Base-by-base conservation (phyloP, 2,329 filamentous ascomycete species). In the Cordyceps cicadae region DNA sequence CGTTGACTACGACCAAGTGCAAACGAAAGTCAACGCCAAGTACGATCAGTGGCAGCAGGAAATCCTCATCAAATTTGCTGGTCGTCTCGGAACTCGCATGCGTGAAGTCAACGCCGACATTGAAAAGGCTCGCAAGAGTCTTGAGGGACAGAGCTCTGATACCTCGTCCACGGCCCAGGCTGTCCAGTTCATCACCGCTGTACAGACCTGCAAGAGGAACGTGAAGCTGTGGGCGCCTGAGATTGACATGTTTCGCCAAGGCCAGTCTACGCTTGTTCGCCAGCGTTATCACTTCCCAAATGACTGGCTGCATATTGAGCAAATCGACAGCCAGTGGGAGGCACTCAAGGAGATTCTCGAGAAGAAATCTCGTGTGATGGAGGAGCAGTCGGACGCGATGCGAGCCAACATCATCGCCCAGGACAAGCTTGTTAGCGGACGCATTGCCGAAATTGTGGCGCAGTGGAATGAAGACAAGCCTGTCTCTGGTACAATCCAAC, bases 1-100 rank as follows among this genome's bases (percentile, higher is more conserved):
- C 4, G 92, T 99, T 69, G 93, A 99, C 72, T 99, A 99, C 70
- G 94, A 97, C 68, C 95, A 99, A 74, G 94, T 99, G 0, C 95
- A 99, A 74, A 91, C 93, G 61, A 97, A 96, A 75, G 94, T 99
- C 73, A 99, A 97, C 69, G 91, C 92, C 68, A 99, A 97, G 73
- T 99, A 99, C 71, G 95, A 99, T 71, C 93, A 97, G 73, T 99
- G 95, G 94, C 94, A 99, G 73, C 91, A 97, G 68, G 94, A 99
- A 66, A 96, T 99, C 60, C 80, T 97, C 43, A 84, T 89, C 67
- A 96, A 96, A 71, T 99, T 99, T 74, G 94, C 92, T 43, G 83
- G 84, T 61, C 90, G 94, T 60, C 87, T 99, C 51, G 91, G 92
- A 52, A 89, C 85, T 64, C 89, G 92, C 54, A 95, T 97, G 86